Conservation (phyloP, 2,329 filamentous ascomycete genomes). For the Xylaria sp. region DNA sequence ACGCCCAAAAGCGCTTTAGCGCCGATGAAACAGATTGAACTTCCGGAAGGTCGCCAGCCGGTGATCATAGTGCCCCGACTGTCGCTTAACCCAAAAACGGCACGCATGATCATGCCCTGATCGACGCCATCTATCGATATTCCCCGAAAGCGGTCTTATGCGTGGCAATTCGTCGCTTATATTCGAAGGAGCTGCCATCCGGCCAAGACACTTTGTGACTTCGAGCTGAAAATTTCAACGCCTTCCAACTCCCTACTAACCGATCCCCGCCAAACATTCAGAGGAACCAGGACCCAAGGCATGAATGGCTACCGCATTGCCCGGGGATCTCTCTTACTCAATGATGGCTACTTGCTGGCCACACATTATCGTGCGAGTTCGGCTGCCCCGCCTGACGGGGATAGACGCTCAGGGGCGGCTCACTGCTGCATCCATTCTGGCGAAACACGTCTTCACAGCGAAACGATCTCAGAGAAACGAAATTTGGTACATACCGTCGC, state of each 20-base stretch:
- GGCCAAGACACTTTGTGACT: neutral
- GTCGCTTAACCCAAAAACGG: neutral
- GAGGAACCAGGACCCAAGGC: neutral
- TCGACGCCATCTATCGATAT: neutral
- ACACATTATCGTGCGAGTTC: neutral
- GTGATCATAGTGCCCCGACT: neutral
- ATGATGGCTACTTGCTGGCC: neutral
- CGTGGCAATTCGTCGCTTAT: neutral
- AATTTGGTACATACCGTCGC: conserved; percentile 61
- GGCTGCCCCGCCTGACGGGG: neutral
- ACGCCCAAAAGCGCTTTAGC: neutral
- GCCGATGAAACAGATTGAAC: neutral
- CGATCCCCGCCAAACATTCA: neutral
- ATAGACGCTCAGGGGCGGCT: neutral
- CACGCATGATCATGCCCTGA: neutral
- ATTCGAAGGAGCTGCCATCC: neutral
- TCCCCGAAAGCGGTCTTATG: neutral
- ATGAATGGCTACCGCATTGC: neutral
- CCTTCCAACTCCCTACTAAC: too few relatives aligned
- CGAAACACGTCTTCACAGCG: conserved; percentile 17
- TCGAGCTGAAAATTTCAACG: neutral
- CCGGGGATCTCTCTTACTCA: neutral
- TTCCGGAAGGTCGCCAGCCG: neutral
- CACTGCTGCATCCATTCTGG: neutral
- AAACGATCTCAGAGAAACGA: conserved; percentile 12